Evolutionary conservation across 768 basidiomycete genomes (phyloP), one percentile per base, ranked within the genome.

Genomic region (Termitomyces titanicus): DNA sequence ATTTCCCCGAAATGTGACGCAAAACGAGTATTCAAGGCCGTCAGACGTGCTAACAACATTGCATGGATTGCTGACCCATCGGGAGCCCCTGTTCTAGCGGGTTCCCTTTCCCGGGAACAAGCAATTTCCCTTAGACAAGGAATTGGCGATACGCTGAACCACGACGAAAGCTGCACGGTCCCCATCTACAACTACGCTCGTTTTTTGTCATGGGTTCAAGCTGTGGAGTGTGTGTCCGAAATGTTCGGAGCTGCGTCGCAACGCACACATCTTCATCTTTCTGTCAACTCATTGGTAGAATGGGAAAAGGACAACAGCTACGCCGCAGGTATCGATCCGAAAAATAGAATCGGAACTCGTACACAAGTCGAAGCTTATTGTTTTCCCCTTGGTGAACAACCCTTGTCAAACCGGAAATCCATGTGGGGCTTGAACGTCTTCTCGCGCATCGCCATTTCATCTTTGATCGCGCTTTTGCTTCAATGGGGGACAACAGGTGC

Each of bases 1-100:
- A 64, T 78, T 11, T 72, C 72, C 3, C 78, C 77, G 0, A 77
- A 76, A 63, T 78, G 72, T 38, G 72, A 76, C 56, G 62, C 63
- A 7, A 31, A 29, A 1, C 73, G 72, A 3, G 57, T 78, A 11
- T 39, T 46, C 24, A 56, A 60, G 11, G 73, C 72, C 6, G 39
- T 75, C 31, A 46, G 62, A 18, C 54, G 60, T 3, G 73, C 72
- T 2, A 73, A 75, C 53, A 54, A 53, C 0, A 63, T 63, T 17
- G 68, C 70, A 25, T 66, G 63, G 44, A 61, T 72, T n/a, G 70
- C 63, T 4, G 65, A 59, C n/a, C 40, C 50, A 5, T 39, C 25
- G 15, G 50, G 42, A 25, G 25, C 8, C 7, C 47, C 54, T 5
- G 42, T 53, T 12, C 45, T 55, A 7, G 57, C 56, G 5, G 46